These are phyloP conservation scores for Glycine tomentella DNA, from an alignment of 306 rosid species.

Conservation along the genomic window DNA sequence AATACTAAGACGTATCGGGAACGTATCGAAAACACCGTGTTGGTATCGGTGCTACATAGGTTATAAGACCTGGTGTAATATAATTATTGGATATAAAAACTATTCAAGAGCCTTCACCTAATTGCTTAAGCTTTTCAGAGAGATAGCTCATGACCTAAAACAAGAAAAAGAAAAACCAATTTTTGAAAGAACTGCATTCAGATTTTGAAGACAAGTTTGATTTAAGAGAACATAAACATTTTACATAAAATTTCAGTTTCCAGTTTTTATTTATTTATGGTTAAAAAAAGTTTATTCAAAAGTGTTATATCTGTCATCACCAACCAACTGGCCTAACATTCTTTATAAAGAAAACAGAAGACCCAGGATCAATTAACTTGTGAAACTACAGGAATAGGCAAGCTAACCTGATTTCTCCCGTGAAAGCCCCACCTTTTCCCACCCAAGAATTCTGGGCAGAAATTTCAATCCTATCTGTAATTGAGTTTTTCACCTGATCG, in stretches of 20 bases:
- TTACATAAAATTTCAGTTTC: neutral
- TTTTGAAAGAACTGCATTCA: neutral
- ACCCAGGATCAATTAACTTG: neutral
- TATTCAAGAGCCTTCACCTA: neutral
- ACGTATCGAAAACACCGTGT: too few species aligned
- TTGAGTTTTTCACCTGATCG: conserved; percentile 80
- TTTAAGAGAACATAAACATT: conserved; percentile 6
- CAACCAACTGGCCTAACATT: neutral
- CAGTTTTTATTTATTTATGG: too few species aligned
- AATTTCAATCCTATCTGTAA: conserved; percentile 78
- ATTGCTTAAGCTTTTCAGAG: neutral
- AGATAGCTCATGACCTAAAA: neutral
- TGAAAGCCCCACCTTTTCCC: conserved; percentile 97
- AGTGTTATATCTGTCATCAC: conserved; percentile 7
- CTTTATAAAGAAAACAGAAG: neutral
- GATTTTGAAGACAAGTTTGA: neutral
- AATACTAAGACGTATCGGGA: too few species aligned
- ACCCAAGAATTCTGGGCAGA: conserved; percentile 98
- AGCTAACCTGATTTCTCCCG: conserved; percentile 91
- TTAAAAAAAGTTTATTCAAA: too few species aligned
- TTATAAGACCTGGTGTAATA: neutral
- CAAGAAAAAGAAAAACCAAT: neutral
- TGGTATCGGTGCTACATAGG: too few species aligned
- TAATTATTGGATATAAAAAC: neutral
- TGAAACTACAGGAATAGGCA: conserved; percentile 31